Percentiles rank a stretch among this genome's conserved stretches.
These are phyloP conservation scores for Oldenlandia corymbosa DNA, from an alignment of 257 asterid genomes.

Conservation along the genomic window DNA sequence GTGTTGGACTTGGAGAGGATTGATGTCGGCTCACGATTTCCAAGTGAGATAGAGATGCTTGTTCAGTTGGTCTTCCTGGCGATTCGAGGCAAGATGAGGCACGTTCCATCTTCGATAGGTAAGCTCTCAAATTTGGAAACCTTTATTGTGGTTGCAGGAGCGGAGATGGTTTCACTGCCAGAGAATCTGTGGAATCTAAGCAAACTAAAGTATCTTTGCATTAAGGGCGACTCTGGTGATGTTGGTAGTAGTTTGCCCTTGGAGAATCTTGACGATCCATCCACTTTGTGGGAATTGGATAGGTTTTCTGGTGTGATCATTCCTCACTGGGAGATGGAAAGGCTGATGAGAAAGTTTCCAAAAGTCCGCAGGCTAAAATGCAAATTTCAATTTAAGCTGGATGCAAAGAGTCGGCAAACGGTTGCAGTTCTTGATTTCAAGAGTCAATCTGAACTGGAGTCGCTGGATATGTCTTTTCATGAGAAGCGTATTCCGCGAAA, in stretches of 20 bases:
- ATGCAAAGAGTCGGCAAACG: neutral
- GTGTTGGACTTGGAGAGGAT: neutral
- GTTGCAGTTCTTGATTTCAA: neutral
- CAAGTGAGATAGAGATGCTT: neutral
- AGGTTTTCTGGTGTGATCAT: too few species aligned
- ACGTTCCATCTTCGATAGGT: neutral
- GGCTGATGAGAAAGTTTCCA: neutral
- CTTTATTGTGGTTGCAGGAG: too few species aligned
- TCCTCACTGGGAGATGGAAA: too few species aligned
- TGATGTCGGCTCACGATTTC: neutral
- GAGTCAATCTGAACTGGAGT: too few species aligned
- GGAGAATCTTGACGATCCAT: too few species aligned
- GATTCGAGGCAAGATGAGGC: too few species aligned
- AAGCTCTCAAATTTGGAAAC: too few species aligned
- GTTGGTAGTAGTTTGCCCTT: too few species aligned
- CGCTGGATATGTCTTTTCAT: neutral
- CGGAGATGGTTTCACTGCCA: too few species aligned
- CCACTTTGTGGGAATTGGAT: too few species aligned
- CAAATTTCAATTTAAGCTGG: neutral
- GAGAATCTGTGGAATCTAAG: neutral
- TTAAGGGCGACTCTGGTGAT: too few species aligned
- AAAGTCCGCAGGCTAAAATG: neutral
- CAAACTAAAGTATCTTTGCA: neutral
- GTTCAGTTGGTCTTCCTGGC: conserved; percentile 4
- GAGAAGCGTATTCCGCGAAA: too few species aligned